These are phyloP conservation scores for Scleroderma citrinum DNA, from an alignment of 768 basidiomycete genomes.

Conservation along the genomic window DNA sequence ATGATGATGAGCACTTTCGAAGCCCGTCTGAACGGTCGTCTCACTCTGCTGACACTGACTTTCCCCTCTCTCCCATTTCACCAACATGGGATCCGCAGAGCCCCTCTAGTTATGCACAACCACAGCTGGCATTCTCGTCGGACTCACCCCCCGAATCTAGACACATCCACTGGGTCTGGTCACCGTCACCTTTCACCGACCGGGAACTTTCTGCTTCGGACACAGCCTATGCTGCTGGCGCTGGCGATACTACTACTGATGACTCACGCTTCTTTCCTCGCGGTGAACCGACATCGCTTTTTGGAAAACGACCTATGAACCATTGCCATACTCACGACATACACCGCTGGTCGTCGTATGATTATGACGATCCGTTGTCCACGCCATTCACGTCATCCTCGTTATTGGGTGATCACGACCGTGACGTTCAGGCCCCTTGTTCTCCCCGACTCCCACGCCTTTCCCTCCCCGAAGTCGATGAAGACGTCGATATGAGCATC, in stretches of 20 bases:
- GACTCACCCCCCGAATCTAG: conserved; percentile 15
- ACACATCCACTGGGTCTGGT: conserved; percentile 14
- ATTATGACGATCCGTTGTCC: conserved; percentile 7
- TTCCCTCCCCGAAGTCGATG: conserved; percentile 28
- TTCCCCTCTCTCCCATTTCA: conserved; percentile 31
- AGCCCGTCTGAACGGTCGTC: conserved; percentile 8
- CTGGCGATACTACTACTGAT: conserved; percentile 4
- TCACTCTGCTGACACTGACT: conserved; percentile 7
- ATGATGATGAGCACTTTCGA: conserved; percentile 16
- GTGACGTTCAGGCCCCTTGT: conserved; percentile 15
- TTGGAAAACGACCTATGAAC: conserved; percentile 10
- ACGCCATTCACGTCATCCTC: conserved; percentile 10
- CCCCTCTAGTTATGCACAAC: conserved; percentile 1
- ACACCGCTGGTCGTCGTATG: conserved; percentile 13
- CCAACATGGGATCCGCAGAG: conserved; percentile 26
- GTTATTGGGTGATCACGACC: conserved; percentile 20
- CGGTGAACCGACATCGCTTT: conserved; percentile 15
- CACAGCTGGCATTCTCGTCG: conserved; percentile 10
- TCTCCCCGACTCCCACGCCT: conserved; percentile 29
- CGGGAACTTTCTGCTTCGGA: neutral
- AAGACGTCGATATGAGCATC: conserved; percentile 19
- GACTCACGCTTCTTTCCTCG: conserved; percentile 12
- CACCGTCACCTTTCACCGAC: conserved; percentile 10
- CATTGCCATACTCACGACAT: conserved; percentile 17
- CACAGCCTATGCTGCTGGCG: conserved; percentile 7